These are phyloP conservation scores for Huntiella savannae DNA, from an alignment of 2,329 filamentous ascomycete genomes.

Conservation along the genomic window DNA sequence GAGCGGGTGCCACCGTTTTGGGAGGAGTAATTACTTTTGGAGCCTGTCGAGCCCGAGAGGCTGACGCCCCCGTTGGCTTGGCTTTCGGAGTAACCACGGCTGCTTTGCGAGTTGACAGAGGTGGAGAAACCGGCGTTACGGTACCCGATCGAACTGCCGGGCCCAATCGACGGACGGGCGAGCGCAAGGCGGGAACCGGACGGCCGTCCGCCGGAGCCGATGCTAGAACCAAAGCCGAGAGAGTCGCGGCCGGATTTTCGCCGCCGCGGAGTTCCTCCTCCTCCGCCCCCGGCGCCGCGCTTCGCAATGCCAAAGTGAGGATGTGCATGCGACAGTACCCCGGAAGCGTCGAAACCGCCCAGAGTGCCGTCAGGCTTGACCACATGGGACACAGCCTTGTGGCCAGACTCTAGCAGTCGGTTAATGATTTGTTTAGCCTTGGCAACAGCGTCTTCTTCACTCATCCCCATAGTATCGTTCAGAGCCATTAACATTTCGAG, in stretches of 20 bases:
- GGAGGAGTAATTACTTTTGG: background rate
- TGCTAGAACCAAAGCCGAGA: conserved; percentile 7
- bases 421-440: conserved; percentile 61
- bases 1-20: conserved; percentile 1
- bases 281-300: conserved; percentile 8
- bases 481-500: conserved; percentile 80
- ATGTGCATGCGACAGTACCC: conserved; percentile 11
- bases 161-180: conserved; percentile 5
- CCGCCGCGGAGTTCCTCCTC: conserved; percentile 8
- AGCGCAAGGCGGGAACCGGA: conserved; percentile 4
- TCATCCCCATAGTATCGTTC: conserved; percentile 63
- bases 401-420: conserved; percentile 60
- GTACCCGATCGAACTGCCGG: background rate
- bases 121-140: background rate
- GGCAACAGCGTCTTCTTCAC: conserved; percentile 61
- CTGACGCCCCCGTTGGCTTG: background rate
- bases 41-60: background rate
- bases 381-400: conserved; percentile 56
- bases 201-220: background rate
- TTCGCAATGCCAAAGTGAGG: conserved; percentile 11
- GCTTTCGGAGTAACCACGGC: conserved; percentile 1
- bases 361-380: conserved; percentile 55
- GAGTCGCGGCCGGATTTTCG: conserved; percentile 10
- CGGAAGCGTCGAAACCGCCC: conserved; percentile 10
- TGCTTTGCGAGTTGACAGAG: conserved; percentile 5